Base-by-base conservation (phyloP, 192 early-diverging fungal genomes). In the Umbelopsis sp. region DNA sequence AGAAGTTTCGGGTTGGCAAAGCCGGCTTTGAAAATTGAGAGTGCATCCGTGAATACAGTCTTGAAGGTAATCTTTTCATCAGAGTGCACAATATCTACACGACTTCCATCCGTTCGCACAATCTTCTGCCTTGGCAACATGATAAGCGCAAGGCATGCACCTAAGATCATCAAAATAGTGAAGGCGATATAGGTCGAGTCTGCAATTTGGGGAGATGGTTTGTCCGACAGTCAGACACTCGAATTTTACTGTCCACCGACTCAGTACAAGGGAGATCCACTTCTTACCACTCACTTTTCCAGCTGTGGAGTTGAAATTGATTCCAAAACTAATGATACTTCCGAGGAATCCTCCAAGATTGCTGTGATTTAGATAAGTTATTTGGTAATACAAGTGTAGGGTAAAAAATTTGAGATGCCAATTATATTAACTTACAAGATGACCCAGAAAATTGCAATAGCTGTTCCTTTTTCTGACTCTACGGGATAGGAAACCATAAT, bases 401-500 rank as follows among this genome's bases (percentile, higher is more conserved):
- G 12, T 2, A 16, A 9, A 34, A 5, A 3, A 6, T 4, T 26
- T 11, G 16, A 34, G 34, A 34, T 0, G 26, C 52, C 52, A 26
- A 21, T 12, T 56, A 12, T 17, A 36, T 1, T 2, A 3, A 2
- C 56, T 62, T 34, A 62, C 56, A 93, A 95, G 65, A 93, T 93
- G 49, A 86, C 82, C 93, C 93, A 95, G 83, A 95, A 95, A 16
- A 89, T 76, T 4, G 89, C 90, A 65, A 95, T 93, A 77, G 83
- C 92, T 66, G 77, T 86, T 38, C 90, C 92, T 77, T 93, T 93
- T 49, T 90, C 82, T 16, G 86, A 76, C 69, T 93, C 92, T 10
- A 82, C 83, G 16, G 93, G 91, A 78, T 95, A 93, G 62, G 93
- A 89, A 66, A 90, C 81, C 88, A 92, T 91, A 74, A 95, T 91